phyloP scores from a whole-genome alignment of 768 basidiomycete genomes.

The Porpolomopsis calyptriformis region DNA sequence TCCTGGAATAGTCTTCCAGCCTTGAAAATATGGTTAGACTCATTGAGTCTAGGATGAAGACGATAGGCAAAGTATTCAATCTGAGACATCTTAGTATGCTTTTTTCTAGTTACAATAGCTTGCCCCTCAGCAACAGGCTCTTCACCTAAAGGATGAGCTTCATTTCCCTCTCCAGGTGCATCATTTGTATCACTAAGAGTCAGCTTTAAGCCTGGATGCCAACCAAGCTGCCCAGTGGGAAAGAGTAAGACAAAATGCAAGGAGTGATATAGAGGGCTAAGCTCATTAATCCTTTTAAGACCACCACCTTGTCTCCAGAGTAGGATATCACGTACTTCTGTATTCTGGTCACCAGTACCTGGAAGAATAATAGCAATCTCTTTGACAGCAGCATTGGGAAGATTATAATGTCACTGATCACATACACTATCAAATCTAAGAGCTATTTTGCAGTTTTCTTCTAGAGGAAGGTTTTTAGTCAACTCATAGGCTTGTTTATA shows the following conservation, averaged over 20 bases:
- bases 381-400: conserved; percentile 25
- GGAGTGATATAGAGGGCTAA: conserved; percentile 24
- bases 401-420: conserved; percentile 32
- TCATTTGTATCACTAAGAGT: conserved; percentile 1
- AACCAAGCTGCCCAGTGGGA: conserved; percentile 29
- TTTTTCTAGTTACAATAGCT: neutral
- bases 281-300: conserved; percentile 23
- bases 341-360: conserved; percentile 15
- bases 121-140: neutral
- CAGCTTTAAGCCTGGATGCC: conserved; percentile 19
- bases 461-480: neutral
- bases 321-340: conserved; percentile 25
- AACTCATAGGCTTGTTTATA: conserved; percentile 20
- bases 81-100: conserved; percentile 16
- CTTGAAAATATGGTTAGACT: conserved; percentile 21
- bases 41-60: conserved; percentile 15
- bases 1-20: conserved; percentile 30
- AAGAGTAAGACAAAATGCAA: conserved; percentile 38
- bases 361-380: conserved; percentile 36
- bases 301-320: conserved; percentile 14
- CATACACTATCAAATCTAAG: conserved; percentile 9
- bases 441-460: conserved; percentile 4
- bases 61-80: conserved; percentile 20
- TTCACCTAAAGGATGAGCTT: no score
- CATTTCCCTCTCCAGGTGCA: no score